These are phyloP conservation scores for Trebouxiophyceae sp. DNA, from an alignment of 163 green algal species.

Conservation along the genomic window DNA sequence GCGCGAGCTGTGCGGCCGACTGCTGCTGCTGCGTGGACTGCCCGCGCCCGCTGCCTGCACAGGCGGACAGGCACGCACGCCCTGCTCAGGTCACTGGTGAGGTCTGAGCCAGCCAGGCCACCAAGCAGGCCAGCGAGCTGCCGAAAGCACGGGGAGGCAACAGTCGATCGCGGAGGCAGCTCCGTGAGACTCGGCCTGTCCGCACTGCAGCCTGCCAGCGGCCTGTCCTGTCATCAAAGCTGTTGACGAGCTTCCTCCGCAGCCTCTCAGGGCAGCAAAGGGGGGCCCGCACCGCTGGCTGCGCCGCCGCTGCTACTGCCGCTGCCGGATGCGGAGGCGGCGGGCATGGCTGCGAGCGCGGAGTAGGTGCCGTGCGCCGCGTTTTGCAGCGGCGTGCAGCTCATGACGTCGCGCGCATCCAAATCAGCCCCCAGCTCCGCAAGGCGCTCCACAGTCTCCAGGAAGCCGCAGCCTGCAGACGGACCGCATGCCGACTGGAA, in stretches of 20 bases:
- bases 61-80: too few relatives aligned
- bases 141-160: too few relatives aligned
- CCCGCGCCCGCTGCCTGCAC: background rate
- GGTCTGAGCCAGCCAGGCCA: too few relatives aligned
- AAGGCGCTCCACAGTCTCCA: slow-evolving; percentile 42
- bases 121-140: too few relatives aligned
- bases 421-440: slow-evolving; percentile 40
- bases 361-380: slow-evolving; percentile 56
- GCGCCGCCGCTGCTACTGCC: background rate
- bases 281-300: too few relatives aligned
- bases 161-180: too few relatives aligned
- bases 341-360: slow-evolving; percentile 41
- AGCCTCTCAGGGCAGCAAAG: too few relatives aligned
- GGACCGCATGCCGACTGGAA: background rate
- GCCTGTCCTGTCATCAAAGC: too few relatives aligned
- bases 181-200: too few relatives aligned
- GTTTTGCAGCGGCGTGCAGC: slow-evolving; percentile 55
- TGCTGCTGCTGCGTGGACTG: slow-evolving; percentile 10
- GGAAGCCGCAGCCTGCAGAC: slow-evolving; percentile 42
- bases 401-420: slow-evolving; percentile 37
- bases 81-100: too few relatives aligned
- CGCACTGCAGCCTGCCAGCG: too few relatives aligned
- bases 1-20: slow-evolving; percentile 32
- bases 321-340: background rate
- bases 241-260: too few relatives aligned